phyloP scores from a whole-genome alignment of 2,329 filamentous ascomycete genomes.

The Stachybotrys elegans region DNA sequence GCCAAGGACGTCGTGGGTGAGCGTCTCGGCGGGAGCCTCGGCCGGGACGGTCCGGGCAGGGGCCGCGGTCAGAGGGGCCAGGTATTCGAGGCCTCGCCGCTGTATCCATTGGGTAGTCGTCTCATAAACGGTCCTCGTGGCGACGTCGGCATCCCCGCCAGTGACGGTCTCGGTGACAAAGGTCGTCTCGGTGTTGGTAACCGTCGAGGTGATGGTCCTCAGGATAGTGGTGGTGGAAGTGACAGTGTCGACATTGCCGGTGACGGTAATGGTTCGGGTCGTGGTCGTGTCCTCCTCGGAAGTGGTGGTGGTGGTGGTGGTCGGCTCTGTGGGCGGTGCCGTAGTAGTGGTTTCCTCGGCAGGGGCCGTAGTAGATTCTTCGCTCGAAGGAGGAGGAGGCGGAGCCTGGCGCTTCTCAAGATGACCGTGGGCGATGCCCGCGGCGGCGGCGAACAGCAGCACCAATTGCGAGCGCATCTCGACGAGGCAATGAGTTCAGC shows the following conservation, averaged over 20 bases:
- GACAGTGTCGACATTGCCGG: conserved; percentile 18
- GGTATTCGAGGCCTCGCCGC: conserved; percentile 24
- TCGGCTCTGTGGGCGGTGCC: background rate
- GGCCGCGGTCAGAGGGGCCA: conserved; percentile 20
- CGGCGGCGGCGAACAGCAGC: conserved; percentile 15
- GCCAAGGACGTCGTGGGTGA: conserved; percentile 12
- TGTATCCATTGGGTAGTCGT: conserved; percentile 28
- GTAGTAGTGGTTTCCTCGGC: background rate
- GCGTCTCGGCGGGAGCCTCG: conserved; percentile 12
- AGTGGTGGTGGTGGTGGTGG: background rate
- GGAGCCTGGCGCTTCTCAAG: conserved; percentile 11
- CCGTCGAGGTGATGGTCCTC: conserved; percentile 23
- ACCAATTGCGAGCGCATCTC: conserved; percentile 15
- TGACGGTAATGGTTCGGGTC: conserved; percentile 23
- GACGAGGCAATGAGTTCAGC: background rate
- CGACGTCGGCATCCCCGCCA: conserved; percentile 25
- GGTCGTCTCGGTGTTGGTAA: conserved; percentile 27
- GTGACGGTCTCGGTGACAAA: conserved; percentile 33
- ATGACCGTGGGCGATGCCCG: conserved; percentile 13
- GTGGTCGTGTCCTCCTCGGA: conserved; percentile 21
- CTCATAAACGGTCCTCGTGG: conserved; percentile 28
- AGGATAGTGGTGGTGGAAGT: conserved; percentile 23
- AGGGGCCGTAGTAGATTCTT: too few species aligned
- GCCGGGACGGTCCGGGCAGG: conserved; percentile 9
- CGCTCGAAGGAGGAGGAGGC: too few species aligned